Conservation (phyloP, 2,329 filamentous ascomycete genomes). For the Pseudogymnoascus sp. region DNA sequence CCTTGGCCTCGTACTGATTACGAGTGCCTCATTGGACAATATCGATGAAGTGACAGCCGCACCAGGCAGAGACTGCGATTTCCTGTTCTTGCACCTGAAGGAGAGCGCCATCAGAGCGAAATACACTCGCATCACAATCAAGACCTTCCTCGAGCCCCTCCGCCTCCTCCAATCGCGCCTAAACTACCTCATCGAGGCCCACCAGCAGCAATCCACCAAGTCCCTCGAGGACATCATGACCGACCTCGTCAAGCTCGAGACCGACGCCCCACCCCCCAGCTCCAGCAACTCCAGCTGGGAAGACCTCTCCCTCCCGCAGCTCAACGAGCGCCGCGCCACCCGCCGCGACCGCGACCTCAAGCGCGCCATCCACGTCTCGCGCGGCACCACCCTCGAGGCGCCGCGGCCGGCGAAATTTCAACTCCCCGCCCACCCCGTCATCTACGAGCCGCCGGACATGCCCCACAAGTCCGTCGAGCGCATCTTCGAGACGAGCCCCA, state of each 20-base stretch:
- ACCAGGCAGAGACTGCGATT: constrained; percentile 85
- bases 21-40: constrained; percentile 62
- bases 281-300: constrained; percentile 88
- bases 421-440: constrained; percentile 69
- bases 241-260: constrained; percentile 67
- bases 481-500: constrained; percentile 83
- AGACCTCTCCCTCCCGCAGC: constrained; percentile 56
- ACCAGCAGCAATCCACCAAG: constrained; percentile 62
- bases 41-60: constrained; percentile 86
- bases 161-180: constrained; percentile 73
- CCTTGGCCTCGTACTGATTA: constrained; percentile 80
- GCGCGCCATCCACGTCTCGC: constrained; percentile 52
- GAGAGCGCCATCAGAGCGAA: constrained; percentile 19
- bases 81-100: constrained; percentile 70
- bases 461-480: constrained; percentile 66
- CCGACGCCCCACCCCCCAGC: constrained; percentile 48
- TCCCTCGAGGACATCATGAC: constrained; percentile 62
- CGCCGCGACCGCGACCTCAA: constrained; percentile 42
- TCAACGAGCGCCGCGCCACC: constrained; percentile 42
- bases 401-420: constrained; percentile 53
- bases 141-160: constrained; percentile 85
- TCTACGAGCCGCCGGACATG: constrained; percentile 79
- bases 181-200: constrained; percentile 76
- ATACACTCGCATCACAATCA: constrained; percentile 62
- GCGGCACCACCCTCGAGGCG: constrained; percentile 40